phyloP scores from a whole-genome alignment of 2,329 filamentous ascomycete species.

The Pseudogymnoascus sp. region DNA sequence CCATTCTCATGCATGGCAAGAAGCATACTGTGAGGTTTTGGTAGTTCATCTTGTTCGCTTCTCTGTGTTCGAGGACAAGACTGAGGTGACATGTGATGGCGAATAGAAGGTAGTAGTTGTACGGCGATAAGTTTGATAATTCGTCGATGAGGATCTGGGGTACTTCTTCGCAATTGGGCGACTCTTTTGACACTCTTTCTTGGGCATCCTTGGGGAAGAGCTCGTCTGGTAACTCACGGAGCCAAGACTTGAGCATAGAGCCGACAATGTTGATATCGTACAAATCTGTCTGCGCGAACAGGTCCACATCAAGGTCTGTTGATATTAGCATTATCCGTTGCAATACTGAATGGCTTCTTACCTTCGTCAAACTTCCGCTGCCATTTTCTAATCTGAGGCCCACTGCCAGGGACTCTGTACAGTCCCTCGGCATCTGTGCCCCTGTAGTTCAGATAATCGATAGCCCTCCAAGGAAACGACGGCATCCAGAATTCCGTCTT shows the following conservation, averaged over 20 bases:
- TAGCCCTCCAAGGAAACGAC: slow-evolving; percentile 86
- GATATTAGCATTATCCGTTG: slow-evolving; percentile 14
- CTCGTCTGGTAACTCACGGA: slow-evolving; percentile 89
- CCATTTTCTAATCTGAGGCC: slow-evolving; percentile 86
- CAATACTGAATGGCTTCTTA: slow-evolving; percentile 32
- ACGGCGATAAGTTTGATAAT: slow-evolving; percentile 86
- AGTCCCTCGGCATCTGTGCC: slow-evolving; percentile 89
- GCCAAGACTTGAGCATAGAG: slow-evolving; percentile 93
- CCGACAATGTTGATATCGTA: slow-evolving; percentile 97
- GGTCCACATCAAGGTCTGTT: slow-evolving; percentile 75
- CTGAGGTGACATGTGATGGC: slow-evolving; percentile 95
- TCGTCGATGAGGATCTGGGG: slow-evolving; percentile 84
- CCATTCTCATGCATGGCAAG: slow-evolving; percentile 93
- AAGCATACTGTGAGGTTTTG: slow-evolving; percentile 95
- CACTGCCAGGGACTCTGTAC: slow-evolving; percentile 86
- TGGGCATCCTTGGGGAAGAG: slow-evolving; percentile 82
- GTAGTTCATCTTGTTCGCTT: slow-evolving; percentile 98
- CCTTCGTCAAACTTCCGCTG: slow-evolving; percentile 83
- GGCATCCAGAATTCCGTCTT: slow-evolving; percentile 99
- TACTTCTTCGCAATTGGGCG: slow-evolving; percentile 57
- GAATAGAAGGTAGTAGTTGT: slow-evolving; percentile 96
- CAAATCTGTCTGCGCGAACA: slow-evolving; percentile 78
- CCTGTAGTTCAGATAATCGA: slow-evolving; percentile 93
- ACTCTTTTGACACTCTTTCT: slow-evolving; percentile 66
- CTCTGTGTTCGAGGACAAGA: slow-evolving; percentile 79